These are phyloP conservation scores for Blastobotrys indianensis DNA, from an alignment of 1,139 yeast species.

Conservation along the genomic window DNA sequence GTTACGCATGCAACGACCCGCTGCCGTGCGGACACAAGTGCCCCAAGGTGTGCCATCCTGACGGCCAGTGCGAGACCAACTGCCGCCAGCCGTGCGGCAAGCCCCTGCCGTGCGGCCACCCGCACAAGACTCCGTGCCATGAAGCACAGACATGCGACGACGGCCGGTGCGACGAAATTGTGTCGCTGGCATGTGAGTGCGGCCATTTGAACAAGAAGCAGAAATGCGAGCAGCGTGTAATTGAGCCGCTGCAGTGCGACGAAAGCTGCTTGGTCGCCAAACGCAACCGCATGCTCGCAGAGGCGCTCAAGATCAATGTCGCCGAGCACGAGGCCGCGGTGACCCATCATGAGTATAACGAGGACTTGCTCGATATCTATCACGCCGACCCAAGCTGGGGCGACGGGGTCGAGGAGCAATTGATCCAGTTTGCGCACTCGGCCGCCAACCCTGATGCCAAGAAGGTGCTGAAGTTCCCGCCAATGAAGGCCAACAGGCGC, in stretches of 20 bases:
- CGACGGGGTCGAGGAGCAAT: slow-evolving; percentile 47
- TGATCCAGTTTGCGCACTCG: slow-evolving; percentile 45
- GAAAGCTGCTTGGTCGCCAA: slow-evolving; percentile 59
- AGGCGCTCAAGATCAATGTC: slow-evolving; percentile 47
- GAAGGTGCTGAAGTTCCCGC: slow-evolving; percentile 54
- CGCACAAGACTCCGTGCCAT: slow-evolving; percentile 60
- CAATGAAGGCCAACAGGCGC: slow-evolving; percentile 67
- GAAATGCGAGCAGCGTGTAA: slow-evolving; percentile 15
- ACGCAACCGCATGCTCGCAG: slow-evolving; percentile 57
- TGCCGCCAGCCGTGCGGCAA: slow-evolving; percentile 52
- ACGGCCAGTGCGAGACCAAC: slow-evolving; percentile 25
- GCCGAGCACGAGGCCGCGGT: slow-evolving; percentile 12
- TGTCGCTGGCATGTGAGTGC: slow-evolving; percentile 56
- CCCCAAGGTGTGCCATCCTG: slow-evolving; percentile 50
- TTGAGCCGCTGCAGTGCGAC: slow-evolving; percentile 48
- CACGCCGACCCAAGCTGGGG: slow-evolving; percentile 30
- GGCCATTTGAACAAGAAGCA: slow-evolving; percentile 43
- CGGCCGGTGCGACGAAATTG: slow-evolving; percentile 44
- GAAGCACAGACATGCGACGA: slow-evolving; percentile 48
- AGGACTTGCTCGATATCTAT: slow-evolving; percentile 26
- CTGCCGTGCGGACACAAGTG: slow-evolving; percentile 71
- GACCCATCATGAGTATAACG: slow-evolving; percentile 22
- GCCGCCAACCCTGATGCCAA: slow-evolving; percentile 26
- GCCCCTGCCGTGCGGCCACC: slow-evolving; percentile 59
- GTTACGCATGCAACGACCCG: slow-evolving; percentile 52